Conservation (phyloP, 305 asterid species). For the Fraxinus velutina region DNA sequence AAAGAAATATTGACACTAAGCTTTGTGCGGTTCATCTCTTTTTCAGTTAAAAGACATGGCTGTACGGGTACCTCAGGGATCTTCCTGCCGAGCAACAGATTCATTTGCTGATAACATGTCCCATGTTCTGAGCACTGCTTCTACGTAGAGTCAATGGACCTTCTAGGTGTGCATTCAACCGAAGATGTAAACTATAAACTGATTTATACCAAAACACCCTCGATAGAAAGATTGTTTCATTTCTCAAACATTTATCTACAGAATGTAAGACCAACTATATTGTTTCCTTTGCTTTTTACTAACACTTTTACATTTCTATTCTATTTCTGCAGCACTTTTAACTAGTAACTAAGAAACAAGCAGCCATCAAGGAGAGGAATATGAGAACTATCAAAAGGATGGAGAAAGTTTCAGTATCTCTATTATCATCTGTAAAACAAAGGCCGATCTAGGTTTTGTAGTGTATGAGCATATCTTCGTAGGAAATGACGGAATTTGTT, state of each 20-base stretch:
- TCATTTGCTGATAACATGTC: slow-evolving; percentile 37
- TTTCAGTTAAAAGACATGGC: slow-evolving; percentile 52
- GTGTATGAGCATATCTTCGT: neutral
- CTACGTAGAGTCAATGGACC: slow-evolving; percentile 30
- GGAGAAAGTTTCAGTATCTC: neutral
- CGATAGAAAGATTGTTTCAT: neutral
- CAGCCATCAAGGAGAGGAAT: neutral
- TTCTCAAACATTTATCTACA: neutral
- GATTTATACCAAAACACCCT: neutral
- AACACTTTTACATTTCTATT: neutral
- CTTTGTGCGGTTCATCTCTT: neutral
- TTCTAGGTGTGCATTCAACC: slow-evolving; percentile 19
- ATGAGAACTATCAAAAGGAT: neutral
- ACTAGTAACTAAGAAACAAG: neutral
- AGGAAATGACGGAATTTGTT: neutral
- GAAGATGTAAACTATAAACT: neutral
- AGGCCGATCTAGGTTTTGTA: neutral
- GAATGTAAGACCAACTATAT: neutral
- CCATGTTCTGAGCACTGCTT: slow-evolving; percentile 37
- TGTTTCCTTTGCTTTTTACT: neutral
- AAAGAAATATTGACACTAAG: neutral
- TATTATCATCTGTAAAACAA: neutral
- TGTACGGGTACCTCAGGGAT: slow-evolving; percentile 36
- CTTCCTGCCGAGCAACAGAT: slow-evolving; percentile 42
- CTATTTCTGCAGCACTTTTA: neutral